phyloP scores from a whole-genome alignment of 1,284 basidiomycete species.

The Cryptococcus wingfieldii region DNA sequence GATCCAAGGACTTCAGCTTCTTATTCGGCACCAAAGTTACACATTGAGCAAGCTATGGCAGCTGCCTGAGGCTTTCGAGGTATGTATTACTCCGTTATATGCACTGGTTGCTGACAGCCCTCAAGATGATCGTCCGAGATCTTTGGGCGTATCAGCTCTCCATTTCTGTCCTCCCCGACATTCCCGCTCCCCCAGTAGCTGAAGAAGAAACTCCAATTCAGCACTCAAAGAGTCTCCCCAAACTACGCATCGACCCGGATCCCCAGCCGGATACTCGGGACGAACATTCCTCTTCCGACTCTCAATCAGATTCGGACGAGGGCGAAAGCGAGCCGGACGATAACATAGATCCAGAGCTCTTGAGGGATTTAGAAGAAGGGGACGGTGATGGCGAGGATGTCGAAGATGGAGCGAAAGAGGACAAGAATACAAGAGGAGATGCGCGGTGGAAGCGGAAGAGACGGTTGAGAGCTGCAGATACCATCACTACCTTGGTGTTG shows the following conservation, averaged over 20 bases:
- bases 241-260: too few relatives aligned
- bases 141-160: slow-evolving; percentile 72
- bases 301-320: slow-evolving; percentile 17
- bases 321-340: slow-evolving; percentile 21
- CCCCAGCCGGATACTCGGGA: too few relatives aligned
- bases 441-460: slow-evolving; percentile 13
- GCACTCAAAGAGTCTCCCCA: too few relatives aligned
- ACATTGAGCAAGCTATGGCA: slow-evolving; percentile 64
- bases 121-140: slow-evolving; percentile 69
- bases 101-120: slow-evolving; percentile 1
- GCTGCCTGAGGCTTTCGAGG: slow-evolving; percentile 74
- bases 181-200: background rate
- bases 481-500: slow-evolving; percentile 54
- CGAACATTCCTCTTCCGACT: background rate
- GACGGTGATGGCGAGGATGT: slow-evolving; percentile 25
- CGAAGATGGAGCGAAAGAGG: background rate
- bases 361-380: slow-evolving; percentile 9
- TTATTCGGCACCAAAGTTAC: slow-evolving; percentile 68
- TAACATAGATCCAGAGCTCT: slow-evolving; percentile 27
- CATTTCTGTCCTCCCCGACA: slow-evolving; percentile 55
- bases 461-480: slow-evolving; percentile 28
- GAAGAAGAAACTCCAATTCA: background rate
- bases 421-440: background rate
- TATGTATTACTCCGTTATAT: slow-evolving; percentile 39
- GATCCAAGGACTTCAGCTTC: slow-evolving; percentile 72